Percentiles rank a stretch among this genome's conserved stretches.
These are phyloP conservation scores for Bathelium albidoporum DNA, from an alignment of 495 filamentous ascomycete species.

Conservation along the genomic window DNA sequence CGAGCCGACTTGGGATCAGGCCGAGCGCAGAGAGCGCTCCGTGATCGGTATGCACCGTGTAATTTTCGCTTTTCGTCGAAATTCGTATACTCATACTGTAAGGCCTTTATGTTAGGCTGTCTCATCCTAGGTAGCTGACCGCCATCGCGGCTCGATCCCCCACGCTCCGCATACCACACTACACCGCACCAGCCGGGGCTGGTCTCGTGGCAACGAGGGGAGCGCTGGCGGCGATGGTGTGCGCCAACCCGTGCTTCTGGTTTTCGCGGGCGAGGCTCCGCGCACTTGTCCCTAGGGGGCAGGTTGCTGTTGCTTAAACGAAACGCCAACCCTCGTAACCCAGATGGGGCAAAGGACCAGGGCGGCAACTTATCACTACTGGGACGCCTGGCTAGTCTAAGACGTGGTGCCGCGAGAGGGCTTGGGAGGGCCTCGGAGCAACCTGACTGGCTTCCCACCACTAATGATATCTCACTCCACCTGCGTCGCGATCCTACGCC, in stretches of 20 bases:
- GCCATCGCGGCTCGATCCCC: background rate
- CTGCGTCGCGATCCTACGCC: background rate
- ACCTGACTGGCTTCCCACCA: background rate
- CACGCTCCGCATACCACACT: background rate
- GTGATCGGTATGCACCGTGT: background rate
- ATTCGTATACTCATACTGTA: too few relatives aligned
- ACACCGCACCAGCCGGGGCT: background rate
- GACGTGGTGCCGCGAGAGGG: background rate
- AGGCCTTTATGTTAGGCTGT: too few relatives aligned
- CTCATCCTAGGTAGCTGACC: too few relatives aligned
- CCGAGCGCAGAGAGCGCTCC: background rate
- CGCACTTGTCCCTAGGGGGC: constrained; percentile 2
- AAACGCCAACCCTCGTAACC: background rate
- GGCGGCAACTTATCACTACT: background rate
- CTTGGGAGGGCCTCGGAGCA: background rate
- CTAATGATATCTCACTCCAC: background rate
- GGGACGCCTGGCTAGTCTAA: background rate
- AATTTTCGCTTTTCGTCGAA: too few relatives aligned
- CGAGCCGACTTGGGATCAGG: too few relatives aligned
- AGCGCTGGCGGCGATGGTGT: background rate
- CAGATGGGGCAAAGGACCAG: background rate
- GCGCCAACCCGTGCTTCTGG: background rate
- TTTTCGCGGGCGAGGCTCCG: background rate
- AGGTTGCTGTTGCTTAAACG: background rate
- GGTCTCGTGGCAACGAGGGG: background rate